Evolutionary conservation across 2,329 filamentous ascomycete species (phyloP).

Genomic region (Tolypocladium endophyticum): DNA sequence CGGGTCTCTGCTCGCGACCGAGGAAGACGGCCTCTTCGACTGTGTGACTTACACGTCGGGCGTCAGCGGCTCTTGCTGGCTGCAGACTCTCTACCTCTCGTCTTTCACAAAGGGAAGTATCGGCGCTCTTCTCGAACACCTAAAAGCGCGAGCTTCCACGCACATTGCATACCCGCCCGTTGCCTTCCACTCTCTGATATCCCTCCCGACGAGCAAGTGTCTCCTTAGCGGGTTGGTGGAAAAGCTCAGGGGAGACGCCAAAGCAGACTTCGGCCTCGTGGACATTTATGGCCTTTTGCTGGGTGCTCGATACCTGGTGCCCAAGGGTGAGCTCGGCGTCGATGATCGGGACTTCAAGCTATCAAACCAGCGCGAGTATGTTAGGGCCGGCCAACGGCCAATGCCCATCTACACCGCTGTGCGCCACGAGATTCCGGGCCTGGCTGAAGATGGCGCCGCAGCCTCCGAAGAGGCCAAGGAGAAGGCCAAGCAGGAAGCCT

Average conservation of each 20-base stretch:
- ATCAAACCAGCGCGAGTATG: constrained; percentile 70
- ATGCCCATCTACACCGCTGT: constrained; percentile 94
- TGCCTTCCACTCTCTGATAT: constrained; percentile 70
- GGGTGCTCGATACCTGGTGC: constrained; percentile 74
- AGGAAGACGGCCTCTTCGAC: constrained; percentile 83
- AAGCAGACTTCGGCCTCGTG: constrained; percentile 76
- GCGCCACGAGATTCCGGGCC: constrained; percentile 80
- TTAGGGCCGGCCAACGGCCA: constrained; percentile 70
- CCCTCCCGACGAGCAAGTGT: constrained; percentile 86
- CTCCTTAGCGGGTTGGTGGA: constrained; percentile 82
- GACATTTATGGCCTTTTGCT: constrained; percentile 86
- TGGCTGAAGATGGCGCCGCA: constrained; percentile 25
- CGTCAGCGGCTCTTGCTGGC: constrained; percentile 93
- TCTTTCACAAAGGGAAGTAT: constrained; percentile 63
- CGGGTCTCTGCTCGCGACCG: constrained; percentile 73
- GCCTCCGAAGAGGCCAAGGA: constrained; percentile 39
- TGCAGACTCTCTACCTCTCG: constrained; percentile 72
- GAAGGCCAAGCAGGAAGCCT: constrained; percentile 55
- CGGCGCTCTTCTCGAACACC: constrained; percentile 63
- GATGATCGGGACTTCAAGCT: constrained; percentile 76
- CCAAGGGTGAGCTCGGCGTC: constrained; percentile 63
- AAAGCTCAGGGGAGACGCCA: constrained; percentile 65
- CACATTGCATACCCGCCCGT: constrained; percentile 90
- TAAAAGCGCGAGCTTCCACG: constrained; percentile 73
- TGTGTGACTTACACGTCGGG: constrained; percentile 92